Evolutionary conservation across 805 yeast genomes (phyloP), one percentile per base, ranked within the genome.

Genomic region (Wickerhamomyces sydowiorum): DNA sequence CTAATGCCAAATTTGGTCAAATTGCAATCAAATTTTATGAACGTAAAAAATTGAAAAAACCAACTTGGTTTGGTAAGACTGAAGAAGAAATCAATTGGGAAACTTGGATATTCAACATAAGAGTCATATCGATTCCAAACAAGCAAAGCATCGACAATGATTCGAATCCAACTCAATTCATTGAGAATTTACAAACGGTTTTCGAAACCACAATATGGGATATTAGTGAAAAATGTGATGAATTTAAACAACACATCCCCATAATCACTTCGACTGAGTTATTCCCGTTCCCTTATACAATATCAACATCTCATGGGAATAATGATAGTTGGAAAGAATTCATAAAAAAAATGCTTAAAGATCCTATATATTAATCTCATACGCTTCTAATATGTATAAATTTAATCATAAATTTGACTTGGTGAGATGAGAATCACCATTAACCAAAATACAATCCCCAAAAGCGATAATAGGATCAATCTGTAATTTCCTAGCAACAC

Each of bases 371-470:
- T 29, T 39, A 23, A 20, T 13, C 3, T 23, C 25, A 23, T 10
- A 23, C 7, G 7, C 10, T 7, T 23, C 7, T 19, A 18, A 13
- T 39, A 37, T n/a, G 27, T 21, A 18, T 13, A 22, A 18, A 10
- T 23, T 8, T 9, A 2, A 2, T 47, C 48, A 68, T 46, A 70
- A 57, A 45, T 67, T 70, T 10, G 73, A 69, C 39, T 64, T 56
- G 41, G 56, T 55, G 43, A 72, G 52, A 1, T 70, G 71, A 4
- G 51, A 39, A 34, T 76, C 87, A 1, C 95, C 95, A 39, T 75
- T 67, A 2, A 83, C 86, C 45, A 86, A 62, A 34, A 86, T 78
- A 62, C 96, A 86, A 47, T 80, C 80, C 17, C 78, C 86, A 51
- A 75, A 70, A 12, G 61, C 66, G 30, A 72, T 66, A 3, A 72